These are phyloP conservation scores for Yueomyces sinensis DNA, from an alignment of 805 yeast genomes.

Conservation along the genomic window DNA sequence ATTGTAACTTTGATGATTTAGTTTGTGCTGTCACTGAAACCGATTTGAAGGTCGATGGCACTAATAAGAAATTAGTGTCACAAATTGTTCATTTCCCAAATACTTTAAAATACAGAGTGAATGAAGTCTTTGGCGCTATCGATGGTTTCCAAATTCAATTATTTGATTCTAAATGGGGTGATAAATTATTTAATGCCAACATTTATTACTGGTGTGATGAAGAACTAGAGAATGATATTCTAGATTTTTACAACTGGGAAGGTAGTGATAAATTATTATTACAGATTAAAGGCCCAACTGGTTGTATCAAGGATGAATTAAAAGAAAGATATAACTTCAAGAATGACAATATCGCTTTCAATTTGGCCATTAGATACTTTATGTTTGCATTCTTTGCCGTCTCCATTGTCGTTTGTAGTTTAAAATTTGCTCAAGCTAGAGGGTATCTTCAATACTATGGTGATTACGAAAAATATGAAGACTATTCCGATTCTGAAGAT, in stretches of 20 bases:
- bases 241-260: constrained; percentile 13
- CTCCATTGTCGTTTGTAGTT: too few relatives aligned
- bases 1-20: constrained; percentile 61
- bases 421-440: too few relatives aligned
- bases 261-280: constrained; percentile 16
- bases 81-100: constrained; percentile 49
- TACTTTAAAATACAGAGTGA: constrained; percentile 15
- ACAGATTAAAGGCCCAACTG: constrained; percentile 29
- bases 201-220: constrained; percentile 36
- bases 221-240: constrained; percentile 22
- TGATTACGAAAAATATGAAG: too few relatives aligned
- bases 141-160: constrained; percentile 20
- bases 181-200: constrained; percentile 32
- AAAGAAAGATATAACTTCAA: too few relatives aligned
- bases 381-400: too few relatives aligned
- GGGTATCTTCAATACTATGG: too few relatives aligned
- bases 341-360: too few relatives aligned
- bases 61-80: constrained; percentile 31
- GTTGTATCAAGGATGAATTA: constrained; percentile 27
- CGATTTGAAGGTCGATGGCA: constrained; percentile 28
- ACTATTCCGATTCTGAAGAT: too few relatives aligned
- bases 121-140: too few relatives aligned
- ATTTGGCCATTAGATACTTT: too few relatives aligned
- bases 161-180: constrained; percentile 53
- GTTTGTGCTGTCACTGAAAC: constrained; percentile 64